Base-by-base conservation (phyloP, 148 eudicot species). In the Talinum fruticosum region DNA sequence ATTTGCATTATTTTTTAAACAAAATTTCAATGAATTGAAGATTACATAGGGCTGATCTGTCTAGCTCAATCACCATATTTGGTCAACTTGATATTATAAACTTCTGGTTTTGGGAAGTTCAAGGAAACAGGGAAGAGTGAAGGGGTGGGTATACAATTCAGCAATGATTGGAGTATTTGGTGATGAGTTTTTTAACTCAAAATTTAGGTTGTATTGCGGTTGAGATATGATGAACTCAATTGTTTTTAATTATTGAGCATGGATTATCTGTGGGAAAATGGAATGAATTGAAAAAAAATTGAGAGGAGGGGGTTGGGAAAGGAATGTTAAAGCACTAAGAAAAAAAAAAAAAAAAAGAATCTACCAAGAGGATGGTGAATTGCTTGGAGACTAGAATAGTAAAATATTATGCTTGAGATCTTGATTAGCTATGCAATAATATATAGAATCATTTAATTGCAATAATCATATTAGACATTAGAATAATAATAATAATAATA, bases 41-140 rank as follows among this genome's bases (percentile, higher is more conserved):
- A 71, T 71, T 26, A 62, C 33, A 28, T 62, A 44, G 36, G 69
- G 51, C 29, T 69, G 72, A 36, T 69, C 72, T 69, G 69, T 30
- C 4, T 66, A 66, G 24, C 21, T 19, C 6, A 21, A 57, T 19
- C 6, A 64, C 35, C 34, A 30, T 30, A 66, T 66, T 32, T 32
- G 35, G 36, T 65, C 35, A 28, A 65, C n/a, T 16, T 49, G 54
- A 49, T 13, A 49, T 49, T 49, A 13, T 49, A 49, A 49, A 49
- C 1, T 18, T 51, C 16, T 18, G 57, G 23, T 41, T 10, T 41
- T 41, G 5, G 45, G 57, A 41, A 23, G 57, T 51, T 51, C 21
- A 51, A 18, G 57, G 57, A 51, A 51, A 51, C 21, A 51, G 57
- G 6, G 57, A 5, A 5, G 57, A 51, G 16, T n/a, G 23, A 19